Evolutionary conservation across 2,329 filamentous ascomycete species (phyloP), one percentile per base, ranked within the genome.

Genomic region (Fusarium buharicum): DNA sequence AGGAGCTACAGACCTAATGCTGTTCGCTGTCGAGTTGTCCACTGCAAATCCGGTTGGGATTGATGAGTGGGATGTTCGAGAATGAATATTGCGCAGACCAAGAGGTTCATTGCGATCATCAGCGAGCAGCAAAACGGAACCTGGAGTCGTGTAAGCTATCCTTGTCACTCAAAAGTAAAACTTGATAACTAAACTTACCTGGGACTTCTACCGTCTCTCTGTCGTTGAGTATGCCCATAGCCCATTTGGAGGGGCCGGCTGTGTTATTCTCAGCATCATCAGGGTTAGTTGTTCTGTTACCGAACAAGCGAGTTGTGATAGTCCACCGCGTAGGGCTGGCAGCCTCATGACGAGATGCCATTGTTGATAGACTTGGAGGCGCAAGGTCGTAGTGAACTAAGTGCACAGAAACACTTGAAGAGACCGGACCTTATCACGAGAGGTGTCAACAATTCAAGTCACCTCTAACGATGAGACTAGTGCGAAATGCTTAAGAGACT

Each of bases 61-160:
- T 6, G 45, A 48, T 7, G 45, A 48, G 28, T 38, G 34, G 11
- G 45, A 48, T 38, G 45, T 48, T 28, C 45, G 22, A 13, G 45
- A 33, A 20, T 37, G 45, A 2, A 48, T 48, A 12, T 48, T 48
- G 12, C 45, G 43, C 4, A 46, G 43, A 46, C 43, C 43, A 8
- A 48, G 45, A 30, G 45, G 45, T 16, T 48, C 45, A n/a, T 48
- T 48, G 6, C 45, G 45, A 17, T 48, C 45, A 7, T 31, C 22
- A 8, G 45, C 45, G 11, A 48, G 45, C n/a, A 48, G n/a, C 22
- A 48, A 18, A 6, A 48, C 45, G 2, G 45, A 48, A 14, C 45
- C 45, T 48, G 28, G 16, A 24, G 33, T 4, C 2, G n/a, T 8
- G 4, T 46, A 10, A 36, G 20, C 18, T 11, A 37, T 17, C 14